Percentiles rank a stretch among this genome's conserved stretches.
phyloP scores from a whole-genome alignment of 441 rosid species.

The Sinapis alba region DNA sequence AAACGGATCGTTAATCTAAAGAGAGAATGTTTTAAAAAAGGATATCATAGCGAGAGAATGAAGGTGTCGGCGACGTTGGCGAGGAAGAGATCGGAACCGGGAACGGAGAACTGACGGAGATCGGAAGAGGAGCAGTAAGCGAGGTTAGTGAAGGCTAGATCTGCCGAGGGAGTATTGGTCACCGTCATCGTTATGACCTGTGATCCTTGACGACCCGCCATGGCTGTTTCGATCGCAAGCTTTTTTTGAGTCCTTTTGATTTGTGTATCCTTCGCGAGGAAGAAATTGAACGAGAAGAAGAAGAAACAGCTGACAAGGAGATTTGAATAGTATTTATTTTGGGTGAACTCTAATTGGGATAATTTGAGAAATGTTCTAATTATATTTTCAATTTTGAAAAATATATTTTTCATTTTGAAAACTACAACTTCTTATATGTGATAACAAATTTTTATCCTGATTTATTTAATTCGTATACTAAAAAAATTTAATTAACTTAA shows the following conservation, averaged over 20 bases:
- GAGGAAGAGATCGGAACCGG: constrained; percentile 73
- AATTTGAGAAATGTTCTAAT: too few species aligned
- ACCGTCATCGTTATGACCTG: constrained; percentile 63
- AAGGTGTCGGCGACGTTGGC: constrained; percentile 65
- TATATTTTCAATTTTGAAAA: too few species aligned
- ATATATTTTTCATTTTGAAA: too few species aligned
- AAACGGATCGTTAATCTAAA: neutral
- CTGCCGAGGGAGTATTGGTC: constrained; percentile 73
- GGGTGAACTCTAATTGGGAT: too few species aligned
- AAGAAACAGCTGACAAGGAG: neutral
- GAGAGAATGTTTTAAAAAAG: constrained; percentile 37
- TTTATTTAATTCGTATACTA: too few species aligned
- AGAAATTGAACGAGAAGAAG: neutral
- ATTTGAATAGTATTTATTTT: neutral
- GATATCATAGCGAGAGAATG: constrained; percentile 86
- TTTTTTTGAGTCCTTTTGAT: neutral
- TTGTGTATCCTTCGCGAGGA: constrained; percentile 28
- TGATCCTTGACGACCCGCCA: constrained; percentile 57
- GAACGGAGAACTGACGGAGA: constrained; percentile 75
- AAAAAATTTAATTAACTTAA: too few species aligned
- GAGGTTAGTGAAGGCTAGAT: constrained; percentile 83
- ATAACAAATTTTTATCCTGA: too few species aligned
- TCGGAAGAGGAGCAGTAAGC: constrained; percentile 88
- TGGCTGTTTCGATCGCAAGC: constrained; percentile 35
- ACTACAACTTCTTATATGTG: too few species aligned